Conservation (phyloP, 495 filamentous ascomycete genomes). For the Aspergillus cavernicola region DNA sequence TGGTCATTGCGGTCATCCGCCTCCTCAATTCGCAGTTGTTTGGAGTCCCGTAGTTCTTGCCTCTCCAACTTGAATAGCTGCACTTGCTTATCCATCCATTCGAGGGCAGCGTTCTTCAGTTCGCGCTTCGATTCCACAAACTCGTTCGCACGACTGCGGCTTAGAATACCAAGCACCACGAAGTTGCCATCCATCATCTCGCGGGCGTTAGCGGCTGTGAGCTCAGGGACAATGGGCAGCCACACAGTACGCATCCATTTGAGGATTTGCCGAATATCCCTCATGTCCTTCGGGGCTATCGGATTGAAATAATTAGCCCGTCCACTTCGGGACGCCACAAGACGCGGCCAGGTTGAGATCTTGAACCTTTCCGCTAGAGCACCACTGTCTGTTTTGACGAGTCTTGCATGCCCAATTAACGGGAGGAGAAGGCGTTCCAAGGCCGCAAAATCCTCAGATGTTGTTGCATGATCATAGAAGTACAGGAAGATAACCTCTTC, state of each 20-base stretch:
- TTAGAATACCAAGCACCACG: constrained; percentile 87
- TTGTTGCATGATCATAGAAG: constrained; percentile 94
- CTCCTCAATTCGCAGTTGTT: constrained; percentile 93
- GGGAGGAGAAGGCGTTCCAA: constrained; percentile 80
- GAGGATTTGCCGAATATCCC: constrained; percentile 75
- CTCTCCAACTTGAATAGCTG: constrained; percentile 85
- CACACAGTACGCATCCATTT: constrained; percentile 94
- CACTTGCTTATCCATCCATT: constrained; percentile 97
- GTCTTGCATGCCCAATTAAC: constrained; percentile 83
- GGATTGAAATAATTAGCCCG: constrained; percentile 83
- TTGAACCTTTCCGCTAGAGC: constrained; percentile 76
- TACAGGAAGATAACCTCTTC: constrained; percentile 96
- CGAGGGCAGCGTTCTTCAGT: constrained; percentile 89
- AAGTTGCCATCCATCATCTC: constrained; percentile 93
- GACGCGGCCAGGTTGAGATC: constrained; percentile 89
- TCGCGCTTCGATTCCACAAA: constrained; percentile 78
- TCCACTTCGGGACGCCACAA: constrained; percentile 86
- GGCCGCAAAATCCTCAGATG: constrained; percentile 83
- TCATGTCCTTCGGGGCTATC: constrained; percentile 82
- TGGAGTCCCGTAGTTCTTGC: constrained; percentile 87
- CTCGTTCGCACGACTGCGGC: constrained; percentile 71
- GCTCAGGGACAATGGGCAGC: constrained; percentile 95
- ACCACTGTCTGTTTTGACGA: constrained; percentile 82
- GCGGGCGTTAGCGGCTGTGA: constrained; percentile 83
- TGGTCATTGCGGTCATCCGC: constrained; percentile 92